A percentile compares a stretch with the other conserved stretches of the same genome.
These are phyloP conservation scores for Agapanthus africanus DNA, from an alignment of 106 monocot species.

Conservation along the genomic window DNA sequence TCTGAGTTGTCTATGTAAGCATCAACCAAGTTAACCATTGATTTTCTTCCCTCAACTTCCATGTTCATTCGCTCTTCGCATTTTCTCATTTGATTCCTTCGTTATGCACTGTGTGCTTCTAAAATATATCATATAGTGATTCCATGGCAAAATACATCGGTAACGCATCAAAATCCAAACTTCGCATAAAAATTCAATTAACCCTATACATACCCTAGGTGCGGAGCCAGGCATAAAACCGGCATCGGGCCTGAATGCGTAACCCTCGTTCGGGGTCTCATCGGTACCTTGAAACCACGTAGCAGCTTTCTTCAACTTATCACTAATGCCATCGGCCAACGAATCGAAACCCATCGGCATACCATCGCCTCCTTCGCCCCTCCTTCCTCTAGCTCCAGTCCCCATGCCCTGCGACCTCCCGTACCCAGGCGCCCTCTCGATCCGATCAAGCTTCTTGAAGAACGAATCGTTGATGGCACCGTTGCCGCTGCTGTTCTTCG, in stretches of 20 bases:
- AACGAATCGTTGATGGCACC: conserved; percentile 15
- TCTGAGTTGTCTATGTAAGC: too few relatives aligned
- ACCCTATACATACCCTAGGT: conserved; percentile 21
- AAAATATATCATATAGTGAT: not conserved
- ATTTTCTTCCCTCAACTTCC: too few relatives aligned
- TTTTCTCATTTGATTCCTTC: too few relatives aligned
- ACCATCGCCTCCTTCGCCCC: not conserved
- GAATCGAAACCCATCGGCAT: conserved; percentile 30
- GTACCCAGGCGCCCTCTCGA: conserved; percentile 23
- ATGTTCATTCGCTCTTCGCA: too few relatives aligned
- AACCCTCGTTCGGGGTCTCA: conserved; percentile 27
- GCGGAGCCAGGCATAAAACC: conserved; percentile 29
- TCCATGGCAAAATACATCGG: not conserved
- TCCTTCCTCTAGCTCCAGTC: not conserved
- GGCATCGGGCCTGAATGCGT: conserved; percentile 44
- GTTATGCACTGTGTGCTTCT: too few relatives aligned
- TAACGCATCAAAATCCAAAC: not conserved
- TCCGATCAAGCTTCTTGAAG: conserved; percentile 36
- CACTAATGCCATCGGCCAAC: conserved; percentile 40
- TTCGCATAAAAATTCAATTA: not conserved
- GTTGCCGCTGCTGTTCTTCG: conserved; percentile 8
- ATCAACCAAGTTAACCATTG: too few relatives aligned
- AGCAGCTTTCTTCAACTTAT: conserved; percentile 24
- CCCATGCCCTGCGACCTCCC: conserved; percentile 12
- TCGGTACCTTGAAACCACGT: conserved; percentile 17